Conservation (phyloP, 768 basidiomycete genomes). For the Auriscalpium orientale region DNA sequence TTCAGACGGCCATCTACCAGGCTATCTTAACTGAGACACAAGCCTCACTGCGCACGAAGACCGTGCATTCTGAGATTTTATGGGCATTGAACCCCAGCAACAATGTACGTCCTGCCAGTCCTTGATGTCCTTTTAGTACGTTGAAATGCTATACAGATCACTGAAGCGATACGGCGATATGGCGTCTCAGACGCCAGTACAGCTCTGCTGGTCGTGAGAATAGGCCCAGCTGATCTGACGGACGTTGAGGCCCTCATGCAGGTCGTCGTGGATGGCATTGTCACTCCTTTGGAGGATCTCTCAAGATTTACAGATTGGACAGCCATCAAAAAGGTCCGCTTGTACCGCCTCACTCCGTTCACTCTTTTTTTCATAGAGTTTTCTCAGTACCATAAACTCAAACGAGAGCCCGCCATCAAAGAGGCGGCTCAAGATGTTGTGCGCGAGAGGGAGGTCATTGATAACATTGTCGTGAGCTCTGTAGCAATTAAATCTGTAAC, state of each 20-base stretch:
- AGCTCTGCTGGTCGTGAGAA: slow-evolving; percentile 64
- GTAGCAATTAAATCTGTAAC: slow-evolving; percentile 77
- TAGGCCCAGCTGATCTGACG: slow-evolving; percentile 35
- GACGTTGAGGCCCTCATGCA: slow-evolving; percentile 49
- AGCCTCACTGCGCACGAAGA: slow-evolving; percentile 65
- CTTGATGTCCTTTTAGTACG: background rate
- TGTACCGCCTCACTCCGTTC: background rate
- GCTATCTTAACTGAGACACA: slow-evolving; percentile 65
- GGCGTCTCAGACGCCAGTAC: slow-evolving; percentile 66
- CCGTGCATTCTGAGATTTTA: slow-evolving; percentile 87
- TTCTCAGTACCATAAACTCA: slow-evolving; percentile 66
- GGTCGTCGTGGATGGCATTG: slow-evolving; percentile 48
- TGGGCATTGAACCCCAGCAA: slow-evolving; percentile 81
- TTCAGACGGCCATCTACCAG: slow-evolving; percentile 80
- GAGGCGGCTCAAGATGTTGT: slow-evolving; percentile 25
- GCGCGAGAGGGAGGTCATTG: slow-evolving; percentile 37
- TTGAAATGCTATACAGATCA: slow-evolving; percentile 48
- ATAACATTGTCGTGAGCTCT: slow-evolving; percentile 66
- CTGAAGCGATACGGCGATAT: slow-evolving; percentile 80
- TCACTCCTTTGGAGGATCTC: slow-evolving; percentile 40
- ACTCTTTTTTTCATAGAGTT: slow-evolving; percentile 34
- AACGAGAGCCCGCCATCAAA: slow-evolving; percentile 38
- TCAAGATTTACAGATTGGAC: slow-evolving; percentile 58
- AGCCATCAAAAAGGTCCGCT: slow-evolving; percentile 62
- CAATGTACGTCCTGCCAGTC: slow-evolving; percentile 45